Evolutionary conservation across 1,284 basidiomycete genomes (phyloP), one percentile per base, ranked within the genome.

Genomic region (Tranzscheliella williamsii): DNA sequence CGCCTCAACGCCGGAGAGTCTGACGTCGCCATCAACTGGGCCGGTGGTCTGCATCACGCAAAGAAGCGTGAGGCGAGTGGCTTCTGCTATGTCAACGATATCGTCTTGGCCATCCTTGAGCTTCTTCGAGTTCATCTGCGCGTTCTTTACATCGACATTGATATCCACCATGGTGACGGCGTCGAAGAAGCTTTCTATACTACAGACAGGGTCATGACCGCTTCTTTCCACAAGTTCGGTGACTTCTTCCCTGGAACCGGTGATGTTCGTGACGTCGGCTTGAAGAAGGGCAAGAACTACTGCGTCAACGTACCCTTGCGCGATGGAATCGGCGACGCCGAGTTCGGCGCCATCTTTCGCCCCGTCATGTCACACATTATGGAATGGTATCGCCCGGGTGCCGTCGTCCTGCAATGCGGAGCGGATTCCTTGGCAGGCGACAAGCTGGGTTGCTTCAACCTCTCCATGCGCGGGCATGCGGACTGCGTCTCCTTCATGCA

Each of bases 101-200:
- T 69, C 26, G 66, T 72, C 5, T 57, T 77, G 3, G 71, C 68
- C 20, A 76, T 77, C 29, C 61, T 75, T 27, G 74, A 78, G 60
- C 63, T 78, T 21, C 46, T 78, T 13, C 54, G 82, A 16, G 81
- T 81, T 56, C 83, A 84, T 72, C 85, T 89, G 0, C 88, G 95
- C 46, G 93, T 98, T 2, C 82, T 98, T 20, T 98, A 98, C 79
- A 89, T 98, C 76, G 94, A 98, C 79, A 94, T 98, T 48, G 94
- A 98, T 79, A 91, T 92, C 47, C 94, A 97, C 78, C 94, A 98
- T 72, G 94, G 94, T 6, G 95, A 98, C 75, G 95, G 94, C 16
- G 94, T 98, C 26, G 94, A 98, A 73, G 94, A 98, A 77, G 95
- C 94, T 1, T 98, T 98, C 81, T 97, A 96, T 79, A 92, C 90